phyloP scores from a whole-genome alignment of 2,329 filamentous ascomycete genomes.

The Onygenales sp. region DNA sequence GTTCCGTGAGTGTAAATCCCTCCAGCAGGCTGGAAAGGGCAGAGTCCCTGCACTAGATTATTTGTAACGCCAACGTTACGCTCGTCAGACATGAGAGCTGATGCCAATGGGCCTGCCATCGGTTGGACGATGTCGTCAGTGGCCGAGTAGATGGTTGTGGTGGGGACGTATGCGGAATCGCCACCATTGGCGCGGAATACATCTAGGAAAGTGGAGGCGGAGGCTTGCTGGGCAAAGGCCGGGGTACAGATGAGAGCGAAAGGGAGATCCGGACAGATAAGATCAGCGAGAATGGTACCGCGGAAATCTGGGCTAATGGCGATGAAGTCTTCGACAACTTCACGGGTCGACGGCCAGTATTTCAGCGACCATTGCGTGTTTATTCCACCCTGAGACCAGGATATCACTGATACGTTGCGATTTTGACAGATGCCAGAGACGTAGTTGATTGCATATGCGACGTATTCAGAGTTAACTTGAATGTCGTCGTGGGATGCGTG shows the following conservation, averaged over 20 bases:
- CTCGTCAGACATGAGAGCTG: conserved; percentile 35
- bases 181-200: conserved; percentile 37
- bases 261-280: conserved; percentile 18
- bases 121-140: conserved; percentile 46
- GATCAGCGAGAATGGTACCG: conserved; percentile 34
- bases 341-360: conserved; percentile 45
- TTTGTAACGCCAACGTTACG: conserved; percentile 40
- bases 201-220: conserved; percentile 34
- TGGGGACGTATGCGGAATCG: conserved; percentile 46
- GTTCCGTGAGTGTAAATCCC: conserved; percentile 40
- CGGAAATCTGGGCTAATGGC: conserved; percentile 45
- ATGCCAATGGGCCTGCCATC: conserved; percentile 37
- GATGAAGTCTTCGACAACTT: conserved; percentile 41
- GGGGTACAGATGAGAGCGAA: conserved; percentile 25
- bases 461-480: conserved; percentile 45
- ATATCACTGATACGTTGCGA: conserved; percentile 35
- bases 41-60: conserved; percentile 38
- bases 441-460: conserved; percentile 52
- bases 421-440: conserved; percentile 32
- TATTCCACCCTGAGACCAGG: conserved; percentile 48
- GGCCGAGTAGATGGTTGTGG: conserved; percentile 43
- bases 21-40: conserved; percentile 26
- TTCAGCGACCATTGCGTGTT: conserved; percentile 49
- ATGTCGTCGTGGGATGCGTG: conserved; percentile 37
- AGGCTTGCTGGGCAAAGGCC: conserved; percentile 39